These are phyloP conservation scores for Cystofilobasidium ferigula DNA, from an alignment of 768 basidiomycete genomes.

Conservation along the genomic window DNA sequence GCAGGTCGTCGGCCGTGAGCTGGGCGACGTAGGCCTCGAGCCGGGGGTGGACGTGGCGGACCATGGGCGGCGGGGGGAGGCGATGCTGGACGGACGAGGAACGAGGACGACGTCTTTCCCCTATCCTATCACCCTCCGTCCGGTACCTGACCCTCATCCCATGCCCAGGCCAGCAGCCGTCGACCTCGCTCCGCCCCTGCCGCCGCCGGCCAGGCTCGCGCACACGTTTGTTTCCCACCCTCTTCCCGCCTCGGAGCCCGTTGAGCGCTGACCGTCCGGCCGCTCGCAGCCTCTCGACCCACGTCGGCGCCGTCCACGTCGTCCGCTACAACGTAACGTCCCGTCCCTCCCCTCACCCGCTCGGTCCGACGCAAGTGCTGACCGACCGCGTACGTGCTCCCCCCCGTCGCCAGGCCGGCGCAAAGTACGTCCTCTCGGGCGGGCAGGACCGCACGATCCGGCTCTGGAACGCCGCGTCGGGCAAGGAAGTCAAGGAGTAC, in stretches of 20 bases:
- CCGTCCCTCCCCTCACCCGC: neutral
- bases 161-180: no score
- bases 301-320: constrained; percentile 68
- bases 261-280: no score
- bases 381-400: neutral
- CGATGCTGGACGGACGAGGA: no score
- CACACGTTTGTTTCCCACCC: constrained; percentile 5
- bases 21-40: neutral
- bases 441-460: constrained; percentile 81
- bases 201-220: constrained; percentile 12
- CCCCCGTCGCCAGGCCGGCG: constrained; percentile 45
- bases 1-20: neutral
- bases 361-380: neutral
- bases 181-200: neutral
- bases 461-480: constrained; percentile 78
- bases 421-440: constrained; percentile 84
- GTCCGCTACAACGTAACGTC: constrained; percentile 63
- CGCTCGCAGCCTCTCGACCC: constrained; percentile 32
- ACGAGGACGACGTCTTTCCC: no score
- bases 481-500: constrained; percentile 83
- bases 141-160: no score
- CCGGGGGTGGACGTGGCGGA: neutral
- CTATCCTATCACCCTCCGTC: no score
- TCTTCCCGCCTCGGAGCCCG: no score
- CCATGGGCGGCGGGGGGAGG: no score